phyloP scores from a whole-genome alignment of 257 asterid genomes.

The Lycium barbarum region DNA sequence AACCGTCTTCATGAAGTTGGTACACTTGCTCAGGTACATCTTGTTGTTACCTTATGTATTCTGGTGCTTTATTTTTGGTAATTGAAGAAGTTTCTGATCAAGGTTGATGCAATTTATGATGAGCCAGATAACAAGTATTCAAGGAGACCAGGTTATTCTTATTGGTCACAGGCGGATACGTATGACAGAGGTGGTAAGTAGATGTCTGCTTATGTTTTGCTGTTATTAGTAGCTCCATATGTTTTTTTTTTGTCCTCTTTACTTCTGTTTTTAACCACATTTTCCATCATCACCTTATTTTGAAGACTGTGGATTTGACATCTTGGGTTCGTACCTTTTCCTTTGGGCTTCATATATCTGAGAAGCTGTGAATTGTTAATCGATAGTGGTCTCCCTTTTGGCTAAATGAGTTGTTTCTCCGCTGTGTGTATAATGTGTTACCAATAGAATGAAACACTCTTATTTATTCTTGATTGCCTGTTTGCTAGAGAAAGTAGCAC shows the following conservation, averaged over 20 bases:
- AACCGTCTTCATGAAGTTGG: slow-evolving; percentile 94
- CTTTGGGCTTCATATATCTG: neutral
- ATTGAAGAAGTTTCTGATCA: slow-evolving; percentile 38
- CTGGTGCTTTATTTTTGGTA: slow-evolving; percentile 27
- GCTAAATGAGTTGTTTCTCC: slow-evolving; percentile 1
- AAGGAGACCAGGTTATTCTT: slow-evolving; percentile 92
- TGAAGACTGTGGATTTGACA: neutral
- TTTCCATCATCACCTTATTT: neutral
- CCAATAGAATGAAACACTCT: neutral
- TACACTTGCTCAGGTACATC: slow-evolving; percentile 89
- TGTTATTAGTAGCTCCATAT: neutral
- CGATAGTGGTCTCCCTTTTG: neutral
- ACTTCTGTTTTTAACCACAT: neutral
- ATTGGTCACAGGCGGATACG: slow-evolving; percentile 96
- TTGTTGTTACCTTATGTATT: slow-evolving; percentile 32
- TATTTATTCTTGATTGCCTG: slow-evolving; percentile 17
- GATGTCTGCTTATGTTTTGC: slow-evolving; percentile 4
- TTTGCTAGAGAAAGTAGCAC: slow-evolving; percentile 6
- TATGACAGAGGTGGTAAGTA: slow-evolving; percentile 89
- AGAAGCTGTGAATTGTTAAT: neutral
- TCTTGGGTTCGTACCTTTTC: slow-evolving; percentile 11
- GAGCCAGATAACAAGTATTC: slow-evolving; percentile 84
- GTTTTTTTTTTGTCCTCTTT: neutral
- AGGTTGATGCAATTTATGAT: slow-evolving; percentile 41
- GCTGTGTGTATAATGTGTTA: neutral